Conservation (phyloP, 2,329 filamentous ascomycete species). For the Metarhizium robertsii region DNA sequence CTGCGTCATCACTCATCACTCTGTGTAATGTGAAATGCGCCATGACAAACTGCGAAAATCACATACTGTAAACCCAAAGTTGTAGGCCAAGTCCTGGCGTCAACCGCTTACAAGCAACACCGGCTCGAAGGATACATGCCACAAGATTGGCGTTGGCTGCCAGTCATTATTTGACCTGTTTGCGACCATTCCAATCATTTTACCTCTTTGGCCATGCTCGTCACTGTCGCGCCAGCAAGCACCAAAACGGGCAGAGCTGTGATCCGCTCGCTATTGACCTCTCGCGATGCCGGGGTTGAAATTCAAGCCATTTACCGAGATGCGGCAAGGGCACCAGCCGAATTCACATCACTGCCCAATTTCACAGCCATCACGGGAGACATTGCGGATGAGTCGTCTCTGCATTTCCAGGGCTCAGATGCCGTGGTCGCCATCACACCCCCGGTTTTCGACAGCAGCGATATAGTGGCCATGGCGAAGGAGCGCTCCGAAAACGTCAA, state of each 20-base stretch:
- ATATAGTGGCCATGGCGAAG: slow-evolving; percentile 12
- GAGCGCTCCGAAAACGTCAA: slow-evolving; percentile 19
- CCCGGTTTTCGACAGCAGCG: slow-evolving; percentile 15
- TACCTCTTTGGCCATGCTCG: slow-evolving; percentile 11
- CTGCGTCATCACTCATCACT: no score
- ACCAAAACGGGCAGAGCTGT: slow-evolving; percentile 20
- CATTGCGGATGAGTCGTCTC: slow-evolving; percentile 16
- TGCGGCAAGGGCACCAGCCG: slow-evolving; percentile 15
- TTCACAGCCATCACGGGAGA: slow-evolving; percentile 20
- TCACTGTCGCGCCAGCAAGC: slow-evolving; percentile 23
- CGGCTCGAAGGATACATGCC: no score
- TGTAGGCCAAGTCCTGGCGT: no score
- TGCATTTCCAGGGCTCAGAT: slow-evolving; percentile 21
- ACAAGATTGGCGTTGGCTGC: no score
- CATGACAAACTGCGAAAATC: no score
- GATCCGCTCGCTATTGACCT: slow-evolving; percentile 18
- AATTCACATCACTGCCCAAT: slow-evolving; percentile 14
- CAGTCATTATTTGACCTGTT: no score
- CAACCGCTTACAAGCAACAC: no score
- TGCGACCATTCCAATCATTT: background rate
- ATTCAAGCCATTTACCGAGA: slow-evolving; percentile 22
- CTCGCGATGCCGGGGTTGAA: slow-evolving; percentile 1
- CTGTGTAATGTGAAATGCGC: no score
- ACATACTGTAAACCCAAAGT: no score
- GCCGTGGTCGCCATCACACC: slow-evolving; percentile 23